Percentiles rank a stretch among this genome's conserved stretches.
Conservation (phyloP, 495 filamentous ascomycete species). For the Neurospora tetraspora region DNA sequence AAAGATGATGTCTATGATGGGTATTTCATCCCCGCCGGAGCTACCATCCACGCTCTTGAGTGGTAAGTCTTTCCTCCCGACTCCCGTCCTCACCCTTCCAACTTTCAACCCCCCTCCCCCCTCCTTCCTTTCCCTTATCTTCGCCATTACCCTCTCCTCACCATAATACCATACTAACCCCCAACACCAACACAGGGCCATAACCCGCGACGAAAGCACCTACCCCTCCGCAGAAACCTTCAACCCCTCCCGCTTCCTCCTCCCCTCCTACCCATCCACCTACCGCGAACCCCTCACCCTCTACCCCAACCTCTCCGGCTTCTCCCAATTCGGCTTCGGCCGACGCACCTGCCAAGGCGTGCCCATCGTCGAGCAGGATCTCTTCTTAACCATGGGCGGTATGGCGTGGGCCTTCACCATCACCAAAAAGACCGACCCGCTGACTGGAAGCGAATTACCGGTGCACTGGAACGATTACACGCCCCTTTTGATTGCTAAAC, state of each 20-base stretch:
- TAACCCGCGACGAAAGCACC: constrained; percentile 46
- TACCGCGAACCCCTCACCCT: constrained; percentile 44
- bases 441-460: constrained; percentile 25
- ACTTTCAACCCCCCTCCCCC: neutral
- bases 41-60: constrained; percentile 48
- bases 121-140: neutral
- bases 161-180: constrained; percentile 7
- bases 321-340: constrained; percentile 52
- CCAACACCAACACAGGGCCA: constrained; percentile 39
- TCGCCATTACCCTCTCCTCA: neutral
- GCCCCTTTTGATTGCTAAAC: constrained; percentile 45
- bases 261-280: constrained; percentile 36
- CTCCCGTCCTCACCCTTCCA: neutral
- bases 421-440: constrained; percentile 27
- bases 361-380: constrained; percentile 43
- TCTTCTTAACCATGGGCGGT: constrained; percentile 48
- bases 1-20: constrained; percentile 47
- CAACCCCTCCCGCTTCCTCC: constrained; percentile 42
- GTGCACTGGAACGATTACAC: constrained; percentile 43
- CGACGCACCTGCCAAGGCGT: constrained; percentile 49
- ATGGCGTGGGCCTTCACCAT: constrained; percentile 51
- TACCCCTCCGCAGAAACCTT: constrained; percentile 57
- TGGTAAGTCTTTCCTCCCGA: constrained; percentile 20
- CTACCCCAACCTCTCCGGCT: constrained; percentile 45
- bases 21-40: constrained; percentile 44